phyloP scores from a whole-genome alignment of 2,329 filamentous ascomycete species.

The Ustilaginoidea virens region DNA sequence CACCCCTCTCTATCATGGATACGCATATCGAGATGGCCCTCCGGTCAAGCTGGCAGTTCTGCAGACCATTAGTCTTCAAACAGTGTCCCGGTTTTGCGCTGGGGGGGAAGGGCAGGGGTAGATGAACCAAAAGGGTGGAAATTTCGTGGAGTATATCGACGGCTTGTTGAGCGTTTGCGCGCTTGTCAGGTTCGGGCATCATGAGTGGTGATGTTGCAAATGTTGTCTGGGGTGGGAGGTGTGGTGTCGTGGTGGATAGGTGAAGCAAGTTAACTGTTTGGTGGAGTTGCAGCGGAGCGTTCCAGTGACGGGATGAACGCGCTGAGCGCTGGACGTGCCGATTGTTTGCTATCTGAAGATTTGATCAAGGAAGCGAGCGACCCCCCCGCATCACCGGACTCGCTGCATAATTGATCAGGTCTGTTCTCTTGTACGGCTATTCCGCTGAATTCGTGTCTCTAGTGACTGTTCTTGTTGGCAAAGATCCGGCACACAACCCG shows the following conservation, averaged over 20 bases:
- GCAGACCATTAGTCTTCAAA: conserved; percentile 4
- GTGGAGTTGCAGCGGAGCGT: too few species aligned
- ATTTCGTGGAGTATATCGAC: conserved; percentile 77
- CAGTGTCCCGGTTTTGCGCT: not conserved
- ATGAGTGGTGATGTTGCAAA: conserved; percentile 6
- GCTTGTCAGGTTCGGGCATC: conserved; percentile 45
- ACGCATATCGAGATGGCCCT: conserved; percentile 89
- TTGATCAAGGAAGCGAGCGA: too few species aligned
- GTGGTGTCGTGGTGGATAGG: conserved; percentile 2
- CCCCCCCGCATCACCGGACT: too few species aligned
- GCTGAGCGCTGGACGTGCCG: too few species aligned
- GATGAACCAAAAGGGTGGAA: conserved; percentile 68
- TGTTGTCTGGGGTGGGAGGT: conserved; percentile 1
- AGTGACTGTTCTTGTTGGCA: too few species aligned
- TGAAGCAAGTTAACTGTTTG: too few species aligned
- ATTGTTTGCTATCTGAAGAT: too few species aligned
- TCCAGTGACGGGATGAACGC: too few species aligned
- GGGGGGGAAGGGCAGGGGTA: not conserved
- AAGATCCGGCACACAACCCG: too few species aligned
- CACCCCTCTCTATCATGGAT: conserved; percentile 90
- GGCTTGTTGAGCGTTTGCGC: conserved; percentile 63
- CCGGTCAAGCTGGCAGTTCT: conserved; percentile 91
- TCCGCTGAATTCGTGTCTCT: too few species aligned
- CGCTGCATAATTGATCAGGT: too few species aligned
- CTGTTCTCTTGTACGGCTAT: too few species aligned